Base-by-base conservation (phyloP, 176 grass and related monocot species). In the Canna indica region DNA sequence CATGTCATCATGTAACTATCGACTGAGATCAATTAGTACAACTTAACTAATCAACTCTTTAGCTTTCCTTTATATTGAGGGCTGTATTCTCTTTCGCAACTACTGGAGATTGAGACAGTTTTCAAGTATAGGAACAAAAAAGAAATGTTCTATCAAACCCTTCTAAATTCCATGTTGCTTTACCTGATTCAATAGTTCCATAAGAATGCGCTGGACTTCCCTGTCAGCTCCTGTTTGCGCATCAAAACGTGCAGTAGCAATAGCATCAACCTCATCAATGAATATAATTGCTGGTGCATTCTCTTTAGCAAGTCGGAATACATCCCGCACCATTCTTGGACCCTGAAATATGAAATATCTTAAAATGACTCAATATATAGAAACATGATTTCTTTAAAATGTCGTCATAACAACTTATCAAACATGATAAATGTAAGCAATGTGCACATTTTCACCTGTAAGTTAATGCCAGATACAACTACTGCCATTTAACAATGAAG, bases 121-220 rank as follows among this genome's bases (percentile, higher is more conserved):
- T 11, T 34, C 20, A 35, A 45, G 39, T 0, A 53, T 17, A 64
- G 48, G n/a, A n/a, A n/a, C n/a, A 15, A 36, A 75, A 29, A 13
- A 54, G 61, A 44, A 4, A 17, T 73, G 36, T 59, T 20, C 11
- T 25, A 66, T 24, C 63, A 38, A 66, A 33, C 9, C 15, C 35
- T 39, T 17, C n/a, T 10, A 73, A 18, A 29, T 59, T 73, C 3
- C 36, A 16, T n/a, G 7, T 71, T 25, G 33, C 3, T 73, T 62
- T 75, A 99, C 94, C 86, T 99, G 94, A 88, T 99, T 99, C 31
- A 99, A 81, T 7, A 99, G 86, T 73, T 99, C 94, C 94, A 99
- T 99, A 58, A 99, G 86, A 72, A 99, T 99, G 82, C 94, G 94
- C 61, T 99, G 94, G 68, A 99, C 94, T 81, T 99, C 94, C 70